Percentiles rank a stretch among this genome's conserved stretches.
Conservation (phyloP, 352 stramenopile species). For the Phytopythium ostracodes region DNA sequence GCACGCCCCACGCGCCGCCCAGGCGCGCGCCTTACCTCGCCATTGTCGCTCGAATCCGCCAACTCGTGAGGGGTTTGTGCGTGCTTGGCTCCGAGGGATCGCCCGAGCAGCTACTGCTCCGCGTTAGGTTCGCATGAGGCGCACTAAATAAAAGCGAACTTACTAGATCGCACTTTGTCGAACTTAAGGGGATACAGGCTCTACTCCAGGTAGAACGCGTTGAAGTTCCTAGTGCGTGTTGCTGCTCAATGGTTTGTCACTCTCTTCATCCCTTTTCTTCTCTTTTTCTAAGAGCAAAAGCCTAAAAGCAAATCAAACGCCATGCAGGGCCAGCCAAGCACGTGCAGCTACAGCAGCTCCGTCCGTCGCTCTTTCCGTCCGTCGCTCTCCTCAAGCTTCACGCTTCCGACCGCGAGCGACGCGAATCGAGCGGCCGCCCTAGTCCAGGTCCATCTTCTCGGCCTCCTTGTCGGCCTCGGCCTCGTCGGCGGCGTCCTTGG, state of each 20-base stretch:
- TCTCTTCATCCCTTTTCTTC: background rate
- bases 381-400: no score
- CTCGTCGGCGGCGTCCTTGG: conserved; percentile 49
- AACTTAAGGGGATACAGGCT: no score
- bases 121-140: background rate
- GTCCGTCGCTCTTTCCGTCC: background rate
- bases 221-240: background rate
- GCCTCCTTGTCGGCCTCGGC: conserved; percentile 53
- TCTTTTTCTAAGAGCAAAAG: background rate
- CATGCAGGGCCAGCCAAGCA: background rate
- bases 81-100: background rate
- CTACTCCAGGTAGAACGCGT: background rate
- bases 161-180: background rate
- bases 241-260: background rate
- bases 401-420: no score
- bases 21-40: background rate
- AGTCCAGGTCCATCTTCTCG: conserved; percentile 88
- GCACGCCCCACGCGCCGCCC: background rate
- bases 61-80: no score
- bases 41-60: conserved; percentile 1
- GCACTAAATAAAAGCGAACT: background rate
- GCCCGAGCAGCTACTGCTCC: background rate
- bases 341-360: no score
- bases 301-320: conserved; percentile 5
- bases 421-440: no score